Evolutionary conservation across 495 filamentous ascomycete genomes (phyloP).

Genomic region (Lichenothelia convexa): DNA sequence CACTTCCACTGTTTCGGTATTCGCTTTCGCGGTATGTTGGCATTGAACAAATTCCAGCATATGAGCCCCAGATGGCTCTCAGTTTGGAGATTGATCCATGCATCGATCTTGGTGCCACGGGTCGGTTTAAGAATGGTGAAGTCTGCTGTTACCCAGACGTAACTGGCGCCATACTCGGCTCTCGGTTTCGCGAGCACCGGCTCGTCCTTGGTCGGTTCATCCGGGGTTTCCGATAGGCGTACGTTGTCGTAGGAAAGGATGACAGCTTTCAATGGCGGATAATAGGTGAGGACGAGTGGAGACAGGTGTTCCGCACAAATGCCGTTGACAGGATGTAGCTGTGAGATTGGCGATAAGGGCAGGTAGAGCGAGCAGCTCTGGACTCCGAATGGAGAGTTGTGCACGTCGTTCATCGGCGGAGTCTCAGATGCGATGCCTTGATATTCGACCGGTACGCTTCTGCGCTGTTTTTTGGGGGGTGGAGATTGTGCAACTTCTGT

Average conservation of each 20-base stretch:
- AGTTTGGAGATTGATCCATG: slow-evolving; percentile 53
- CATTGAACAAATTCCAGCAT: slow-evolving; percentile 59
- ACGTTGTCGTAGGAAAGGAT: slow-evolving; percentile 51
- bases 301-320: slow-evolving; percentile 58
- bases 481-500: neutral
- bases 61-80: slow-evolving; percentile 52
- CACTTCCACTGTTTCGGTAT: slow-evolving; percentile 53
- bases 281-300: slow-evolving; percentile 58
- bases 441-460: neutral
- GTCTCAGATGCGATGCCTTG: neutral
- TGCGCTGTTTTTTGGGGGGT: neutral
- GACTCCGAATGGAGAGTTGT: slow-evolving; percentile 34
- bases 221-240: slow-evolving; percentile 16
- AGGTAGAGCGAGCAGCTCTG: slow-evolving; percentile 51
- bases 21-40: slow-evolving; percentile 44
- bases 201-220: slow-evolving; percentile 16
- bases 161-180: slow-evolving; percentile 50
- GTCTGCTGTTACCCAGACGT: slow-evolving; percentile 54
- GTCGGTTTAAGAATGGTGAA: slow-evolving; percentile 51
- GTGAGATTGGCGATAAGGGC: slow-evolving; percentile 47
- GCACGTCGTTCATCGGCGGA: slow-evolving; percentile 1
- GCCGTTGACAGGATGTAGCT: slow-evolving; percentile 41
- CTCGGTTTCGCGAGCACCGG: slow-evolving; percentile 33
- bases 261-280: slow-evolving; percentile 48
- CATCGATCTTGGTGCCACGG: slow-evolving; percentile 39